Evolutionary conservation across 495 filamentous ascomycete genomes (phyloP).

Genomic region (Penicillium maclennaniae): DNA sequence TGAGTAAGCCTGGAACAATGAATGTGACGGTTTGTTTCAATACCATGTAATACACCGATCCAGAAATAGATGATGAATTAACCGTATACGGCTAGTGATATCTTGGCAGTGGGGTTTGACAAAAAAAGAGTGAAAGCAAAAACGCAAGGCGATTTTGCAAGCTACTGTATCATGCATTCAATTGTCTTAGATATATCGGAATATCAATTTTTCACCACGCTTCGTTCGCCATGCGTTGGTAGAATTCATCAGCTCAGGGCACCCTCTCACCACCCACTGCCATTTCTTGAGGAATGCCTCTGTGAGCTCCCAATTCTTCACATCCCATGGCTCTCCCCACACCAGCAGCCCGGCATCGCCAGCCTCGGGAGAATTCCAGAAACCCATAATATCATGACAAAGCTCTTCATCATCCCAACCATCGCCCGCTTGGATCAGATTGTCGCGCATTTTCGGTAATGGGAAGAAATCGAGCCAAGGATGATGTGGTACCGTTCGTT

Average conservation of each 20-base stretch:
- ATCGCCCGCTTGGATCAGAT: conserved; percentile 40
- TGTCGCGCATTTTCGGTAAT: conserved; percentile 46
- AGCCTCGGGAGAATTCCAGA: conserved; percentile 32
- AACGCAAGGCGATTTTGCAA: not conserved
- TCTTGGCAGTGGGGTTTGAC: too few relatives aligned
- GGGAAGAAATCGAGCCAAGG: conserved; percentile 56
- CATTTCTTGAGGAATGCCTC: conserved; percentile 49
- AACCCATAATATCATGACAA: conserved; percentile 45
- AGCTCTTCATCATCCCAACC: conserved; percentile 44
- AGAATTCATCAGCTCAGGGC: conserved; percentile 40
- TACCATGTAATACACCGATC: too few relatives aligned
- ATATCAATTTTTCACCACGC: conserved; percentile 46
- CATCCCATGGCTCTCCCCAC: conserved; percentile 49
- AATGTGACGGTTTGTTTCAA: too few relatives aligned
- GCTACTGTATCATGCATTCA: not conserved
- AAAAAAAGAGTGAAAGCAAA: not conserved
- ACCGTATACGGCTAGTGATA: too few relatives aligned
- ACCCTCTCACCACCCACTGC: conserved; percentile 50
- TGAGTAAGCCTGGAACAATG: too few relatives aligned
- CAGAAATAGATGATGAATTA: too few relatives aligned
- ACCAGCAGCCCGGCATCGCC: conserved; percentile 41
- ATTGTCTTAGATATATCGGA: conserved; percentile 34
- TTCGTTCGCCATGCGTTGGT: conserved; percentile 49
- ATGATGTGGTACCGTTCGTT: conserved; percentile 40
- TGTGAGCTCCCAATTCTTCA: conserved; percentile 47